Conservation (phyloP, 2,329 filamentous ascomycete genomes). For the Macrophomina pseudophaseolina region DNA sequence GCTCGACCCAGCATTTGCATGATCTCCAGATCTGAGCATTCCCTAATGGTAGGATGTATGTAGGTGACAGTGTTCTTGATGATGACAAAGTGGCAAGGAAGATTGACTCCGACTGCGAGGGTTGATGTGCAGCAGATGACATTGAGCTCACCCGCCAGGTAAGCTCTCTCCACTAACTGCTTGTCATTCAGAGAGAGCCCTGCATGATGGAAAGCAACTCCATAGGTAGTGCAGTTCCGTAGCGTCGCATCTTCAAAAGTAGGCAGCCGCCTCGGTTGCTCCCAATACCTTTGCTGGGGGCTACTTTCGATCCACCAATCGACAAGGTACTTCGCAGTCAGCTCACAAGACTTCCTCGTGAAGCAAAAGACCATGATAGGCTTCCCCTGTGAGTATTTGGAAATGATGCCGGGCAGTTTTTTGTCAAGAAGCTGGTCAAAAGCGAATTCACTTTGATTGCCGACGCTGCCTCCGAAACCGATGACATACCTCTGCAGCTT, state of each 20-base stretch:
- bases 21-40: constrained; percentile 81
- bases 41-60: constrained; percentile 54
- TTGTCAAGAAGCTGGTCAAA: constrained; percentile 74
- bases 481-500: constrained; percentile 77
- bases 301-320: constrained; percentile 65
- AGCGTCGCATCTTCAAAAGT: constrained; percentile 65
- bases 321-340: constrained; percentile 70
- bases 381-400: constrained; percentile 70
- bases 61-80: constrained; percentile 79
- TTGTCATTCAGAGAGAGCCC: constrained; percentile 71
- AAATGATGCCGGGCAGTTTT: constrained; percentile 69
- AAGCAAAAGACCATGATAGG: constrained; percentile 85
- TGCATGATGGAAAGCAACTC: constrained; percentile 83
- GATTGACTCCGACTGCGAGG: constrained; percentile 80
- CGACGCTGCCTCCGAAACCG: constrained; percentile 65
- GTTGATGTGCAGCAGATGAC: constrained; percentile 90
- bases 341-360: constrained; percentile 72
- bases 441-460: constrained; percentile 69
- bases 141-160: constrained; percentile 71
- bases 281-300: constrained; percentile 66
- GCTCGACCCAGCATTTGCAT: constrained; percentile 92
- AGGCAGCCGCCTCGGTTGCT: constrained; percentile 58
- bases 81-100: constrained; percentile 82
- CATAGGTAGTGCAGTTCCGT: constrained; percentile 59
- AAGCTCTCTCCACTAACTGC: constrained; percentile 68